These are phyloP conservation scores for Wallacemonas sp. DNA, from an alignment of 208 protist genomes.

Conservation along the genomic window DNA sequence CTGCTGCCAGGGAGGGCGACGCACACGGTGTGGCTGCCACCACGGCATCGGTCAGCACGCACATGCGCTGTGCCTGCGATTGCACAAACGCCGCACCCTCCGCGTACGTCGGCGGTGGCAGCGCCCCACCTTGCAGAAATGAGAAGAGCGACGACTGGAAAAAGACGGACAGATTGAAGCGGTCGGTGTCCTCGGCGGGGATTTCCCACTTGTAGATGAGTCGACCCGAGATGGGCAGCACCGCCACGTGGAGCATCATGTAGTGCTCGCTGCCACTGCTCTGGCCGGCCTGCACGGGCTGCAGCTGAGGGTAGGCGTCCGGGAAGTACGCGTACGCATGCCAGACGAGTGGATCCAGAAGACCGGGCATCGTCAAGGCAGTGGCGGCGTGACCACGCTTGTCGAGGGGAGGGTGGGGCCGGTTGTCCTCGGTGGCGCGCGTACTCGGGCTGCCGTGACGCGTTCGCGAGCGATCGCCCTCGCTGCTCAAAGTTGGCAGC, in stretches of 20 bases:
- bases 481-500: not conserved
- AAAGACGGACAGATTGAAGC: conserved; percentile 73
- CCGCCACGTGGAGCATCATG: conserved; percentile 42
- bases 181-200: conserved; percentile 64
- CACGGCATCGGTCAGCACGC: not conserved
- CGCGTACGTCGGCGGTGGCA: conserved; percentile 31
- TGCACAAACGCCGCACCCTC: conserved; percentile 9
- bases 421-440: too few relatives aligned
- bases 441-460: too few relatives aligned
- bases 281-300: not conserved
- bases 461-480: too few relatives aligned
- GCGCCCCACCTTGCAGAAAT: conserved; percentile 57
- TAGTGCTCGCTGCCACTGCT: conserved; percentile 18
- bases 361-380: not conserved
- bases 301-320: conserved; percentile 30
- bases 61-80: not conserved
- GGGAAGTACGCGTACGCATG: conserved; percentile 45
- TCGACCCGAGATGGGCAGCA: conserved; percentile 47
- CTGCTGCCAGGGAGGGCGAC: not conserved
- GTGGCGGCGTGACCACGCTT: not conserved
- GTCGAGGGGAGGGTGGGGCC: too few relatives aligned
- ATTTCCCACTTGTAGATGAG: conserved; percentile 59
- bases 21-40: not conserved
- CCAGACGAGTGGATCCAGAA: conserved; percentile 37
- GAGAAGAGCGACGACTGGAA: conserved; percentile 68